phyloP scores from a whole-genome alignment of 1,284 basidiomycete genomes.

The Trichosporon coremiiforme region DNA sequence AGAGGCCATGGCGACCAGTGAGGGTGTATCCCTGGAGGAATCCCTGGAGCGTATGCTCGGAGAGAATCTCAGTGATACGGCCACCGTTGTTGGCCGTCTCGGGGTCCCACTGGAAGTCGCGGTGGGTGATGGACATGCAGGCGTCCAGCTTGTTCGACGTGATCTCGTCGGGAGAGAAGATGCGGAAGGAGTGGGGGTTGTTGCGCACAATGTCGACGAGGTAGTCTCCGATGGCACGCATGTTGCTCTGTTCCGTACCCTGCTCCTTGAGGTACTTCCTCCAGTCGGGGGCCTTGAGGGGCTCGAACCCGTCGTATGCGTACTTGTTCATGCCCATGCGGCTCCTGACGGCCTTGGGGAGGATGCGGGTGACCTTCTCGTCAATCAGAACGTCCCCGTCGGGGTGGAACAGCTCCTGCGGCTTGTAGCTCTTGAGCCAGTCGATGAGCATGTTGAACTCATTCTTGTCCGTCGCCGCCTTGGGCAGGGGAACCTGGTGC shows the following conservation, averaged over 20 bases:
- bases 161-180: slow-evolving; percentile 82
- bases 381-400: slow-evolving; percentile 55
- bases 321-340: slow-evolving; percentile 56
- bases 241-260: slow-evolving; percentile 67
- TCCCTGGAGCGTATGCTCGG: slow-evolving; percentile 83
- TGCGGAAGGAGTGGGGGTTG: slow-evolving; percentile 73
- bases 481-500: slow-evolving; percentile 70
- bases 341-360: slow-evolving; percentile 44
- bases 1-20: slow-evolving; percentile 71
- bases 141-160: slow-evolving; percentile 85
- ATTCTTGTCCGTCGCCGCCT: slow-evolving; percentile 65
- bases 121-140: slow-evolving; percentile 68
- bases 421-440: slow-evolving; percentile 71
- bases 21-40: slow-evolving; percentile 80
- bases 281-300: slow-evolving; percentile 71
- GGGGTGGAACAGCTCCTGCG: slow-evolving; percentile 65
- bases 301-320: slow-evolving; percentile 66
- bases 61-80: slow-evolving; percentile 80
- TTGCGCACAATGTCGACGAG: slow-evolving; percentile 62
- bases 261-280: slow-evolving; percentile 61
- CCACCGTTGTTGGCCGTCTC: slow-evolving; percentile 31
- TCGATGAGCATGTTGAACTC: slow-evolving; percentile 66
- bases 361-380: slow-evolving; percentile 45
- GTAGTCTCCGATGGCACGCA: slow-evolving; percentile 58
- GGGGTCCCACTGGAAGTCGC: slow-evolving; percentile 33